Evolutionary conservation across 202 grass and related monocot genomes (phyloP), one percentile per base, ranked within the genome.

Genomic region (Thinopyrum obtusiflorum): DNA sequence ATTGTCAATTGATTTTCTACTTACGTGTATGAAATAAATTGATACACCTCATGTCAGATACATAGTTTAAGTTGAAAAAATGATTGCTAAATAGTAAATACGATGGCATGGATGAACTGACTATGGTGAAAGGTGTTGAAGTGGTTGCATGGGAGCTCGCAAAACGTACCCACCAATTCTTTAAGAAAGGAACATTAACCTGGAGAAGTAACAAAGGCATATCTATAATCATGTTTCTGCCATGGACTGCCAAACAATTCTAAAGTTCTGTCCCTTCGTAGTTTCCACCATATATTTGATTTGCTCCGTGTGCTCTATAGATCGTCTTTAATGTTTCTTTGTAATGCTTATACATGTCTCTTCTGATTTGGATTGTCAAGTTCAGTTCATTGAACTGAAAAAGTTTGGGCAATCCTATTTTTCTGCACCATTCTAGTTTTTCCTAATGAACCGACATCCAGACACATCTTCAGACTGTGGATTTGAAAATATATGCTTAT

Each of bases 71-170:
- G 76, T 23, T 4, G 8, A 21, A 49, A 18, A 66, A 24, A 77
- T 25, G 10, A 68, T 75, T 68, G 37, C 46, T 89, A 44, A 85
- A 68, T 5, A 74, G 47, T 73, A 36, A 71, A 44, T 72, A 73
- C 23, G 12, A 39, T 59, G 76, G 46, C 24, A 40, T 66, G 15
- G 32, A 63, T 64, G 71, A 57, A 33, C 11, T 29, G 44, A 53
- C 49, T 72, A 65, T 80, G 66, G 64, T 46, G 18, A 66, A 87
- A 59, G 33, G 53, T 68, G 24, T 49, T 61, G n/a, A 17, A 75
- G 44, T 75, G 24, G 44, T 67, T 44, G 69, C 8, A 37, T n/a
- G 46, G 11, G 72, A 76, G 44, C 72, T 76, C 17, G 1, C 15
- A 76, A 2, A 31, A 53, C 18, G 8, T 76, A 53, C 18, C 25